phyloP scores from a whole-genome alignment of 2,329 filamentous ascomycete species.

The Trichoderma harzianum region DNA sequence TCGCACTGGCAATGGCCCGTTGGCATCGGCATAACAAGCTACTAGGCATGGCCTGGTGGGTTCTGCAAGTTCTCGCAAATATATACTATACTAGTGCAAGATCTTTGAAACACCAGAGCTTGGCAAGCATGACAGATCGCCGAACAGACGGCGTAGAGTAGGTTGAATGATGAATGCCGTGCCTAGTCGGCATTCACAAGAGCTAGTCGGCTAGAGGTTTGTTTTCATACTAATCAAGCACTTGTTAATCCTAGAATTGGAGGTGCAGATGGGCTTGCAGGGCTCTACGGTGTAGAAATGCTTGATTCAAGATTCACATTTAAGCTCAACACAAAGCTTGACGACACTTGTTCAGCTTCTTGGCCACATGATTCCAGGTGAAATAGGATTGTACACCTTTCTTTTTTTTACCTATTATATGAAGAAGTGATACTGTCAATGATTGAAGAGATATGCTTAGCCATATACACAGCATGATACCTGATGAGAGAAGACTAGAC shows the following conservation, averaged over 20 bases:
- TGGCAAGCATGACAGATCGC: background rate
- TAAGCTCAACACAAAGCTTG: background rate
- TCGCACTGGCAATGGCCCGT: background rate
- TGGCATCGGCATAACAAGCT: background rate
- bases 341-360: background rate
- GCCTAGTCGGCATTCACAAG: background rate
- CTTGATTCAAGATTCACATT: background rate
- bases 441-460: background rate
- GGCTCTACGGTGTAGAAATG: background rate
- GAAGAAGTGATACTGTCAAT: background rate
- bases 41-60: background rate
- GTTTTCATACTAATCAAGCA: background rate
- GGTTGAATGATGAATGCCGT: background rate
- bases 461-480: background rate
- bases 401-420: background rate
- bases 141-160: background rate
- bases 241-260: background rate
- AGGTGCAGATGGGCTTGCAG: background rate
- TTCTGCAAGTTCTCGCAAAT: background rate
- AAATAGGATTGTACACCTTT: accelerated
- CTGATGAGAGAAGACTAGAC: background rate
- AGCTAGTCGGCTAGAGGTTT: background rate
- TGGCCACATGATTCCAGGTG: background rate
- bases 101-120: background rate
- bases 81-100: background rate